phyloP scores from a whole-genome alignment of 179 eudicot genomes.

The Beta corolliflora region DNA sequence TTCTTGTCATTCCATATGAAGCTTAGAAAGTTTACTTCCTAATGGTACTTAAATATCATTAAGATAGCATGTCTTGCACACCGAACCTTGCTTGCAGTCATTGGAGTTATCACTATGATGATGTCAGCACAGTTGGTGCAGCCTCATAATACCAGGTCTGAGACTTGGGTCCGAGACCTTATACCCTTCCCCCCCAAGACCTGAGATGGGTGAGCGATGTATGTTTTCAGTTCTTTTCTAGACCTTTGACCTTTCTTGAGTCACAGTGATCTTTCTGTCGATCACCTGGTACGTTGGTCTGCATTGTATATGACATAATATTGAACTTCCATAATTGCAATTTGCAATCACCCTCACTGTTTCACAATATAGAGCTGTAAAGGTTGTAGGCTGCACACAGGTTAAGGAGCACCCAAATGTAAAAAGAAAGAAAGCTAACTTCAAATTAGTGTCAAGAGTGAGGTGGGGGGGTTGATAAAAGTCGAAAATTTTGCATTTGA shows the following conservation, averaged over 20 bases:
- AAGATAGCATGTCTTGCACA: too few species aligned
- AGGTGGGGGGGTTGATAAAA: background rate
- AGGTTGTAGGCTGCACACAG: background rate
- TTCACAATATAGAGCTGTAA: background rate
- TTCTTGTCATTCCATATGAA: slow-evolving; percentile 10
- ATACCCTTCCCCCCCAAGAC: background rate
- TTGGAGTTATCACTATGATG: background rate
- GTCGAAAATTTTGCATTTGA: too few species aligned
- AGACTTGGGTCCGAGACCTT: background rate
- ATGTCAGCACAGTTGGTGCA: background rate
- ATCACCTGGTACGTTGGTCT: background rate
- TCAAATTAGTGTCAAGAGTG: background rate
- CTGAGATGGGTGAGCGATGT: background rate
- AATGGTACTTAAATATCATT: background rate
- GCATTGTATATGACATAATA: background rate
- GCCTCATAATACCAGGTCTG: too few species aligned
- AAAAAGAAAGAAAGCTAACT: background rate
- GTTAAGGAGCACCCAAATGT: background rate
- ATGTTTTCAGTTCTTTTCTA: background rate
- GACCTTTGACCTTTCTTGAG: background rate
- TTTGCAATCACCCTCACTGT: background rate
- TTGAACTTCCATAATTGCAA: background rate
- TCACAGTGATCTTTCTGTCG: background rate
- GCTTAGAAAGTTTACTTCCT: background rate
- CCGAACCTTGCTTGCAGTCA: background rate